phyloP scores from a whole-genome alignment of 1,284 basidiomycete species.

The Naganishia liquefaciens region DNA sequence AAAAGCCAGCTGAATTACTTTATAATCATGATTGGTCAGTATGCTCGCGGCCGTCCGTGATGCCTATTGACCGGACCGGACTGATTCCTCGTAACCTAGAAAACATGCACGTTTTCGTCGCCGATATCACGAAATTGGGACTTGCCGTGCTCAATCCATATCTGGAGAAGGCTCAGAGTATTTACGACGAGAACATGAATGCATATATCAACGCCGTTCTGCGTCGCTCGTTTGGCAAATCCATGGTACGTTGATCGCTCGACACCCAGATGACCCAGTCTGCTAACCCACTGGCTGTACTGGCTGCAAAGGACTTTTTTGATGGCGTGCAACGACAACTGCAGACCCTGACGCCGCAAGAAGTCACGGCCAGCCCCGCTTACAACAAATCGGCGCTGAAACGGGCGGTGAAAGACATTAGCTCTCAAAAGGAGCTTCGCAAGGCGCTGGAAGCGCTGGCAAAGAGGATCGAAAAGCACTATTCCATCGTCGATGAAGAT shows the following conservation, averaged over 20 bases:
- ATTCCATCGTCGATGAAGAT: slow-evolving; percentile 51
- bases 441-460: slow-evolving; percentile 78
- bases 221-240: slow-evolving; percentile 78
- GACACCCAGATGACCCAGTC: not conserved
- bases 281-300: not conserved
- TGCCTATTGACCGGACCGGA: not conserved
- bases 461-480: slow-evolving; percentile 94
- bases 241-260: slow-evolving; percentile 66
- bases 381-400: slow-evolving; percentile 78
- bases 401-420: slow-evolving; percentile 82
- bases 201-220: slow-evolving; percentile 87
- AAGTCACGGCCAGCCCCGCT: slow-evolving; percentile 72
- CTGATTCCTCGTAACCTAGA: slow-evolving; percentile 58
- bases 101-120: slow-evolving; percentile 92
- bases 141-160: slow-evolving; percentile 67
- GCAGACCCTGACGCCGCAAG: slow-evolving; percentile 70
- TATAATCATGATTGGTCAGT: slow-evolving; percentile 87
- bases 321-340: slow-evolving; percentile 85
- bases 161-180: slow-evolving; percentile 70
- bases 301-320: slow-evolving; percentile 77
- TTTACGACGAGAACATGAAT: slow-evolving; percentile 83
- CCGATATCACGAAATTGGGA: slow-evolving; percentile 71
- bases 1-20: slow-evolving; percentile 97
- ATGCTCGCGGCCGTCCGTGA: not conserved
- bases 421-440: slow-evolving; percentile 75